phyloP scores from a whole-genome alignment of 495 filamentous ascomycete species.

The Penicillium riverlandense region DNA sequence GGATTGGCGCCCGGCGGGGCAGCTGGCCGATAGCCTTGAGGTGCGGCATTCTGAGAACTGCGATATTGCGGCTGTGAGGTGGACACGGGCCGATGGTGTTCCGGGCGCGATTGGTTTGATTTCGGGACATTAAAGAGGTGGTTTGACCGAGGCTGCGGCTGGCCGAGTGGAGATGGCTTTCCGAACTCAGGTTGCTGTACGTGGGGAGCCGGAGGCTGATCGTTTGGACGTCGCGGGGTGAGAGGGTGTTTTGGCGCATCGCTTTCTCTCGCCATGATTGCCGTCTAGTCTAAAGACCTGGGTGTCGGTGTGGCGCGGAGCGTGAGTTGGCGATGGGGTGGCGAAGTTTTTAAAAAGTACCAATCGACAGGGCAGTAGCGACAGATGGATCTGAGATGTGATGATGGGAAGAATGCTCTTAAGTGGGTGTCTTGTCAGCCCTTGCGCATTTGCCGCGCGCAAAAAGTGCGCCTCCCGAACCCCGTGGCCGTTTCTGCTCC shows the following conservation, averaged over 20 bases:
- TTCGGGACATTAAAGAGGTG: constrained; percentile 49
- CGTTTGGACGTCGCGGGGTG: constrained; percentile 24
- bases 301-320: neutral
- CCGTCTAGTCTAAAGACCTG: too few relatives aligned
- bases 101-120: constrained; percentile 34
- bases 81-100: constrained; percentile 37
- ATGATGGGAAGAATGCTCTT: too few relatives aligned
- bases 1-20: constrained; percentile 8
- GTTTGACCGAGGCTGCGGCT: constrained; percentile 32
- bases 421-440: too few relatives aligned
- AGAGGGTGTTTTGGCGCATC: constrained; percentile 26
- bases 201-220: constrained; percentile 14
- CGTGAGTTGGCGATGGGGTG: neutral
- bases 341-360: too few relatives aligned
- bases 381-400: too few relatives aligned
- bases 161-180: constrained; percentile 47
- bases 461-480: too few relatives aligned
- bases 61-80: constrained; percentile 14
- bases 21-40: constrained; percentile 14
- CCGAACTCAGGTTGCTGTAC: constrained; percentile 49
- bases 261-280: constrained; percentile 38
- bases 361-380: too few relatives aligned
- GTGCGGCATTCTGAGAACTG: constrained; percentile 6
- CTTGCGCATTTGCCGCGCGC: too few relatives aligned
- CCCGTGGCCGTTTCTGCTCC: too few relatives aligned